Evolutionary conservation across 2,329 filamentous ascomycete genomes (phyloP).

Genomic region (Pyrenophora seminiperda): DNA sequence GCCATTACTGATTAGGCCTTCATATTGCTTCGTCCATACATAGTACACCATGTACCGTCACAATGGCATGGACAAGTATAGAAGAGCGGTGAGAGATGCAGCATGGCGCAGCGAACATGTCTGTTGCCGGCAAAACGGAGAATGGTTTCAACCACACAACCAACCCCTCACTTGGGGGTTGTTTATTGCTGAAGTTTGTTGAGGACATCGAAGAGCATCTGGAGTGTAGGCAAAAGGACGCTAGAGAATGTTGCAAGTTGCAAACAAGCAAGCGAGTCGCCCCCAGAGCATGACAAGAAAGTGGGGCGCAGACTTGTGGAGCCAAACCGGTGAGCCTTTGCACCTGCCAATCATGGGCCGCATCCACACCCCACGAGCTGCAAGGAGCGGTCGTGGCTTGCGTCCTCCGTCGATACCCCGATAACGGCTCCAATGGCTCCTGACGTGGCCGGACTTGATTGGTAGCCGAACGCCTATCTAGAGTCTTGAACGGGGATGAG

Average conservation of each 20-base stretch:
- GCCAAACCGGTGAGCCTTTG: slow-evolving; percentile 35
- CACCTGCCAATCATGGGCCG: slow-evolving; percentile 32
- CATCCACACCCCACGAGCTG: slow-evolving; percentile 33
- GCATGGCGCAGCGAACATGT: slow-evolving; percentile 10
- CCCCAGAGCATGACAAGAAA: slow-evolving; percentile 29
- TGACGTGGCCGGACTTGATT: slow-evolving; percentile 48
- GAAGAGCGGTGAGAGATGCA: slow-evolving; percentile 41
- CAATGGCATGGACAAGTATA: slow-evolving; percentile 31
- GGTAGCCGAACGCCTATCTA: slow-evolving; percentile 35
- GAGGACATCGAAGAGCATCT: slow-evolving; percentile 32
- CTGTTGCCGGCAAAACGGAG: slow-evolving; percentile 37
- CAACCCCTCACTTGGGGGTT: slow-evolving; percentile 31
- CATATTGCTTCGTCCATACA: slow-evolving; percentile 33
- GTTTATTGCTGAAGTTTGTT: slow-evolving; percentile 24
- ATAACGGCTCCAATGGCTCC: slow-evolving; percentile 46
- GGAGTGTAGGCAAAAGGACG: slow-evolving; percentile 29
- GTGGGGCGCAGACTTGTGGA: slow-evolving; percentile 25
- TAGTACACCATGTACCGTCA: too few relatives aligned
- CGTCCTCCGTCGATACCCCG: slow-evolving; percentile 37
- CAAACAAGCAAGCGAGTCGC: slow-evolving; percentile 33
- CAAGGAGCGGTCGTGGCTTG: slow-evolving; percentile 46
- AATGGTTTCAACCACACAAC: slow-evolving; percentile 24
- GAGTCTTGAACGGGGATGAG: slow-evolving; percentile 32
- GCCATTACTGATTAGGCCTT: slow-evolving; percentile 24
- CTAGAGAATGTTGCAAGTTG: slow-evolving; percentile 40